Evolutionary conservation across 176 grass and related monocot species (phyloP).

Genomic region (Paspalum notatum): DNA sequence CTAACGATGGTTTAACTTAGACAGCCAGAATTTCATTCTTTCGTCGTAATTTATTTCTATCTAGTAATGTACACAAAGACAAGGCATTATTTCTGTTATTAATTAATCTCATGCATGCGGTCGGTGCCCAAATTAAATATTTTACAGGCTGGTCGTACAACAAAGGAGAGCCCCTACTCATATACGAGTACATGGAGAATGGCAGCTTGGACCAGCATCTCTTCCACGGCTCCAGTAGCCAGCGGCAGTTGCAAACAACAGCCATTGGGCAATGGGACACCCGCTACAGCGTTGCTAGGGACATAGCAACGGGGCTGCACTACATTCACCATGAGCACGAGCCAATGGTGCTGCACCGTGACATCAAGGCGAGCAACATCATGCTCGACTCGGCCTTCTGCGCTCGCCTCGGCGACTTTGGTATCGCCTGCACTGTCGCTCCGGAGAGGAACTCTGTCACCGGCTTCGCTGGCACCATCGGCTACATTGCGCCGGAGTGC

Average conservation of each 20-base stretch:
- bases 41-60: no score
- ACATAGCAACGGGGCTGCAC: not conserved
- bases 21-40: no score
- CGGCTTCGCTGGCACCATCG: not conserved
- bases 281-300: not conserved
- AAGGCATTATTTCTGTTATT: no score
- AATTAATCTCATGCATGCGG: no score
- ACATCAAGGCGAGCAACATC: constrained; percentile 5
- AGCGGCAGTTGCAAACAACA: not conserved
- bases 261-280: not conserved
- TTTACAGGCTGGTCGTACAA: constrained; percentile 12
- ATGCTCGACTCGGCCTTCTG: not conserved
- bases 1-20: no score
- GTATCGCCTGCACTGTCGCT: not conserved
- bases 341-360: no score
- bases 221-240: not conserved
- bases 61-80: no score
- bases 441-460: not conserved
- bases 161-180: no score
- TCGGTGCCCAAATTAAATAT: no score
- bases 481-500: not conserved
- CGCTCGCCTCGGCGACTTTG: constrained; percentile 1
- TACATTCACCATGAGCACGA: no score
- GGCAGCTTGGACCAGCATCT: constrained; percentile 1
- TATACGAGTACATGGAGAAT: not conserved